Conservation (phyloP, 1,139 yeast genomes). For the Candida labiduridarum region DNA sequence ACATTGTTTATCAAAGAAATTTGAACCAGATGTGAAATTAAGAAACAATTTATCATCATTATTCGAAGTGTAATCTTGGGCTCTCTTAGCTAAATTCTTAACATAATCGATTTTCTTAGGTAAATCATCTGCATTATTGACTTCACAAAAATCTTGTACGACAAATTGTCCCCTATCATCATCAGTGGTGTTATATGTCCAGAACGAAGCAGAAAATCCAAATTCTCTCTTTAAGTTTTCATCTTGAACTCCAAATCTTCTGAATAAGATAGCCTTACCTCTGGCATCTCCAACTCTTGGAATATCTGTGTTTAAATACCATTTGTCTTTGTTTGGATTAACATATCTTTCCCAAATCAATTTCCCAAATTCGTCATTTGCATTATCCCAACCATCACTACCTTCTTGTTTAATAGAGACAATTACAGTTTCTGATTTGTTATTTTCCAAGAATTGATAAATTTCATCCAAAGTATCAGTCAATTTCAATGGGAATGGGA, state of each 20-base stretch:
- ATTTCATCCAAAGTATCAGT: constrained; percentile 54
- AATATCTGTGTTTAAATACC: constrained; percentile 62
- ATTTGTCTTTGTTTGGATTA: constrained; percentile 50
- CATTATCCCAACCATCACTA: constrained; percentile 61
- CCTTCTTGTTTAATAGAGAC: constrained; percentile 81
- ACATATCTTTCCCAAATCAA: constrained; percentile 64
- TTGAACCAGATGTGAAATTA: constrained; percentile 76
- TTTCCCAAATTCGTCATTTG: constrained; percentile 65
- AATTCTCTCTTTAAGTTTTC: constrained; percentile 46
- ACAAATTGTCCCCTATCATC: constrained; percentile 65
- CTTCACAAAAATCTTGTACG: constrained; percentile 79
- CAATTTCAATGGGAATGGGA: constrained; percentile 60
- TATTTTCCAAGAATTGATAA: constrained; percentile 54
- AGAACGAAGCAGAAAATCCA: constrained; percentile 70
- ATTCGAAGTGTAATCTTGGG: constrained; percentile 52
- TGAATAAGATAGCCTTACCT: constrained; percentile 67
- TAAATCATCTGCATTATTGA: constrained; percentile 54
- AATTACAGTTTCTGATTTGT: constrained; percentile 63
- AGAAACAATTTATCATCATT: constrained; percentile 61
- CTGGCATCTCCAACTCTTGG: constrained; percentile 65
- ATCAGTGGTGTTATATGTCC: constrained; percentile 68
- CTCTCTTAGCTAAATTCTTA: constrained; percentile 56
- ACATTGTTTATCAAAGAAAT: constrained; percentile 68
- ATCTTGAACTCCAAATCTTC: constrained; percentile 68
- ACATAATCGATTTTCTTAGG: constrained; percentile 59